Conservation (phyloP, 306 rosid species). For the Dicorynia guianensis region DNA sequence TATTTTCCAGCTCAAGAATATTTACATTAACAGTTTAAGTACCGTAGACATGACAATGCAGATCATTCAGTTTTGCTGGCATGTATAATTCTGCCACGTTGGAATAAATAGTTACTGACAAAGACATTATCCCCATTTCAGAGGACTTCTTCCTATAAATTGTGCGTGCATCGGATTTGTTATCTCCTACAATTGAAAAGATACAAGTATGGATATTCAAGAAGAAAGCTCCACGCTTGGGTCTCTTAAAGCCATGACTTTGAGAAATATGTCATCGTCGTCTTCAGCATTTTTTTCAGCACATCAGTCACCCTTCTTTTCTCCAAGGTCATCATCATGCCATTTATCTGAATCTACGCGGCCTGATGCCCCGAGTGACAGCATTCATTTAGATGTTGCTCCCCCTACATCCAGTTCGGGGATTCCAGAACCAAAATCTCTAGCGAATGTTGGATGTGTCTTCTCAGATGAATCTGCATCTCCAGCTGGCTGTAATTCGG, state of each 20-base stretch:
- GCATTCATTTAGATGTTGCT: slow-evolving; percentile 51
- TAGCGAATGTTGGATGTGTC: slow-evolving; percentile 49
- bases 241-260: slow-evolving; percentile 59
- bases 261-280: slow-evolving; percentile 77
- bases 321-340: slow-evolving; percentile 77
- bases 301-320: slow-evolving; percentile 86
- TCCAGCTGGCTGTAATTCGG: slow-evolving; percentile 51
- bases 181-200: slow-evolving; percentile 40
- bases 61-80: slow-evolving; percentile 24
- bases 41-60: not conserved
- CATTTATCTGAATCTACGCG: slow-evolving; percentile 58
- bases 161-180: slow-evolving; percentile 45
- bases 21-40: not conserved
- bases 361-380: slow-evolving; percentile 52
- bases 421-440: slow-evolving; percentile 58
- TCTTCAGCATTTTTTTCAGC: slow-evolving; percentile 86
- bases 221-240: slow-evolving; percentile 72
- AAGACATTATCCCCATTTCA: slow-evolving; percentile 41
- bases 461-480: slow-evolving; percentile 53
- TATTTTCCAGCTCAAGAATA: not conserved
- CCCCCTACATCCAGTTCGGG: slow-evolving; percentile 54
- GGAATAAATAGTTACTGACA: slow-evolving; percentile 36
- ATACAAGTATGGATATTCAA: slow-evolving; percentile 64
- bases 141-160: slow-evolving; percentile 30
- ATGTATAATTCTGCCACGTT: not conserved